Evolutionary conservation across 2,329 filamentous ascomycete genomes (phyloP).

Genomic region (Stagonosporopsis rhizophila): DNA sequence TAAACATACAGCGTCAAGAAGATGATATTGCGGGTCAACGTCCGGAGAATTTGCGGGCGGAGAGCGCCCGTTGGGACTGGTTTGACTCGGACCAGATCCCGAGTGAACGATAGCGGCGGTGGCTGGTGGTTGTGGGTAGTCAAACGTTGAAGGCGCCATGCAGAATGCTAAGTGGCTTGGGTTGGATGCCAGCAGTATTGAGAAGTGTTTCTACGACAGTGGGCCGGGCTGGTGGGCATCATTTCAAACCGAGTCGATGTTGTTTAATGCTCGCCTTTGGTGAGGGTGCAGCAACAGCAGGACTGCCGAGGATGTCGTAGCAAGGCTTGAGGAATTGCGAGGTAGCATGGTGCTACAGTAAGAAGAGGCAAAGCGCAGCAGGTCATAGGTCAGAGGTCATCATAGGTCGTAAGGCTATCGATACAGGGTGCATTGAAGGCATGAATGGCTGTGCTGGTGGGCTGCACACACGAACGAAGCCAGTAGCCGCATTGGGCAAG

Average conservation of each 20-base stretch:
- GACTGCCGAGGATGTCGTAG: too few relatives aligned
- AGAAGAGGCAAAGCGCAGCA: not conserved
- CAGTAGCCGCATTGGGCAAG: not conserved
- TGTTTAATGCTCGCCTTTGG: not conserved
- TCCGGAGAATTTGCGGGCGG: constrained; percentile 3
- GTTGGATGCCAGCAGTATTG: not conserved
- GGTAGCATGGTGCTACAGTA: not conserved
- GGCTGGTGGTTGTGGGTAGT: not conserved
- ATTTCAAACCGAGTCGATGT: too few relatives aligned
- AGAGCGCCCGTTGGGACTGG: constrained; percentile 4
- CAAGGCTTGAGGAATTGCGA: too few relatives aligned
- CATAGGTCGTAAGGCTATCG: too few relatives aligned
- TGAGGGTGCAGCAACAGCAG: too few relatives aligned
- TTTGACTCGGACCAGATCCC: not conserved
- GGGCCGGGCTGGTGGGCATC: too few relatives aligned
- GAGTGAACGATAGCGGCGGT: constrained; percentile 2
- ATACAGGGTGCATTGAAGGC: not conserved
- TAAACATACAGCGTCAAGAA: not conserved
- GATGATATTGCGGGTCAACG: not conserved
- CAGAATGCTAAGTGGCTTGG: not conserved
- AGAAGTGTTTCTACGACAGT: not conserved
- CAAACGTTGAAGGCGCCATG: constrained; percentile 9
- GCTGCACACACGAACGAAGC: not conserved
- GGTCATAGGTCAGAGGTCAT: too few relatives aligned
- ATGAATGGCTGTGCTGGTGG: not conserved